Conservation (phyloP, 305 asterid species). For the Fraxinus baroniana region DNA sequence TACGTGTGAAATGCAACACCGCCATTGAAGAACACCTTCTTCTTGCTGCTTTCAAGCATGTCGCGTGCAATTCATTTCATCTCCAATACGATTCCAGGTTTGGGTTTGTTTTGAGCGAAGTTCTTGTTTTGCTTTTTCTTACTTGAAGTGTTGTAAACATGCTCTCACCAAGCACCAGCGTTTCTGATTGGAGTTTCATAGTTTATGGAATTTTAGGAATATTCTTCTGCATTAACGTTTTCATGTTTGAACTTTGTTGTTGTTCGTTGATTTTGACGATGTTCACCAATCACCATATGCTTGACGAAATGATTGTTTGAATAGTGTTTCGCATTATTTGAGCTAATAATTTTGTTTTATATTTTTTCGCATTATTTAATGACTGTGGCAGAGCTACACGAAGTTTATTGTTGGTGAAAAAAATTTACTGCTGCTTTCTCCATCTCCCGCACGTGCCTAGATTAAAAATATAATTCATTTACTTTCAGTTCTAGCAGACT, state of each 20-base stretch:
- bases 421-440: no score
- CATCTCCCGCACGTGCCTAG: no score
- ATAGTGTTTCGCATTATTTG: background rate
- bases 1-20: constrained; percentile 5
- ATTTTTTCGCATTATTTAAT: background rate
- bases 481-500: no score
- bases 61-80: constrained; percentile 40
- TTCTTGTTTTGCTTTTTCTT: background rate
- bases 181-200: background rate
- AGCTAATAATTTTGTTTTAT: background rate
- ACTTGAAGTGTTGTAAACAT: background rate
- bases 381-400: no score
- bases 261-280: background rate
- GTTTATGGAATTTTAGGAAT: background rate
- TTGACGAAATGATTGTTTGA: constrained; percentile 39
- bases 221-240: background rate
- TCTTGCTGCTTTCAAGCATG: constrained; percentile 30
- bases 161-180: constrained; percentile 11
- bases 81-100: constrained; percentile 42
- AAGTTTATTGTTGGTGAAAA: no score
- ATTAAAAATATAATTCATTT: no score
- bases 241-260: background rate
- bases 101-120: background rate
- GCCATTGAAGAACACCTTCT: constrained; percentile 23
- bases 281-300: constrained; percentile 35